Evolutionary conservation across 208 protist genomes (phyloP), one percentile per base, ranked within the genome.

Genomic region (Trypanosoma platydactyli): DNA sequence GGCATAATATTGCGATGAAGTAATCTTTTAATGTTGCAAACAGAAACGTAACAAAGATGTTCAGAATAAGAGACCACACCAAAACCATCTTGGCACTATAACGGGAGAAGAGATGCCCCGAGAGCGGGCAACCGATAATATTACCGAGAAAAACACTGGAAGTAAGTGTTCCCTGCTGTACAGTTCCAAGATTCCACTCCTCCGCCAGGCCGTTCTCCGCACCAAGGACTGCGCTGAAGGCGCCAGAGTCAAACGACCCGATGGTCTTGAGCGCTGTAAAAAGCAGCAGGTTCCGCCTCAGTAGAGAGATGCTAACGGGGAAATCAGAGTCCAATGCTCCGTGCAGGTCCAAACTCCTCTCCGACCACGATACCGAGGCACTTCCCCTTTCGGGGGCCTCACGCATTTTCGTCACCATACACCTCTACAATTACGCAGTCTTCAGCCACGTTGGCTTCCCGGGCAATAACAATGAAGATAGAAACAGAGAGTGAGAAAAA

Each of bases 141-240:
- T 86, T 91, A 15, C 92, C 92, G 13, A 95, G 70, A 54, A 94
- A 95, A n/a, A 93, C 89, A 51, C 87, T 90, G 15, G 86, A 89
- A 30, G 65, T 86, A 1, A 97, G 72, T 20, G 77, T 68, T 27
- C 92, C 92, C 61, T 94, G 79, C 54, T 86, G 46, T 6, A 70
- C 54, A n/a, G 61, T 76, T 49, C 57, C 76, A 6, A 94, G 73
- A 6, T 60, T 57, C 79, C 89, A 92, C 13, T 69, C 55, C 35
- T 89, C 74, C 25, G 81, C 73, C n/a, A 97, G 90, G 3, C 89
- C 89, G 65, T 88, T 81, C 20, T 72, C 70, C 5, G 79, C 75
- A 46, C 83, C 89, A 35, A 94, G 63, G 18, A 83, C 87, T 15
- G 88, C 91, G 52, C 86, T 92, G 76, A 94, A 95, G 41, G 88